Conservation (phyloP, 768 basidiomycete genomes). For the Suillus discolor region DNA sequence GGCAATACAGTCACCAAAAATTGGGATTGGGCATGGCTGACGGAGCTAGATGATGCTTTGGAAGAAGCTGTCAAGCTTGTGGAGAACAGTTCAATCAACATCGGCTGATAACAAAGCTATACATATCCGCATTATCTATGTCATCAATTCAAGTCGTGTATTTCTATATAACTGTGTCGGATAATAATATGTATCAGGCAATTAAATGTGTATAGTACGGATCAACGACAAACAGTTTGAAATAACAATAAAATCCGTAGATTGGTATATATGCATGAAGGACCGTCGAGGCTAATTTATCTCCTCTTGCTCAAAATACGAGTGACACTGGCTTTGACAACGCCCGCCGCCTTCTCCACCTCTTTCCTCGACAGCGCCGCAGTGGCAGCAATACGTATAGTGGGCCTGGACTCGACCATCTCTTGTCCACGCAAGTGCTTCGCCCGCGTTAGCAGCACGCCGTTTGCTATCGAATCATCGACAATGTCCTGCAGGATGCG, state of each 20-base stretch:
- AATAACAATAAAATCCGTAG: conserved; percentile 25
- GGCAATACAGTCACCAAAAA: conserved; percentile 45
- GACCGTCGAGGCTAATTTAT: conserved; percentile 24
- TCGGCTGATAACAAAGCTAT: neutral
- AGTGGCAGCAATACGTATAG: conserved; percentile 81
- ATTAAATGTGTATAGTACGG: neutral
- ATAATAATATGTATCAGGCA: neutral
- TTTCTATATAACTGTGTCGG: neutral
- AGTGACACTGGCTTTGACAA: conserved; percentile 71
- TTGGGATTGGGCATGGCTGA: conserved; percentile 57
- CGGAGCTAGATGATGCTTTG: conserved; percentile 23
- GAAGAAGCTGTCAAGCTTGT: conserved; percentile 21
- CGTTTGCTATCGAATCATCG: conserved; percentile 79
- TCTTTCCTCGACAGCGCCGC: conserved; percentile 87
- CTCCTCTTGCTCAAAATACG: conserved; percentile 71
- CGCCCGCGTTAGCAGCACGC: conserved; percentile 84
- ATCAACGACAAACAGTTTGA: neutral
- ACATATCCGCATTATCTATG: neutral
- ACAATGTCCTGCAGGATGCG: conserved; percentile 87
- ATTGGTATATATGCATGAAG: conserved; percentile 31
- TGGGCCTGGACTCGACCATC: conserved; percentile 76
- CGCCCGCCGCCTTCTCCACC: conserved; percentile 80
- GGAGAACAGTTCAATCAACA: conserved; percentile 1
- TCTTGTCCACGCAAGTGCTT: conserved; percentile 86
- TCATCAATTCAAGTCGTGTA: neutral